Evolutionary conservation across 495 filamentous ascomycete species (phyloP).

Genomic region (Penicillium canescens): DNA sequence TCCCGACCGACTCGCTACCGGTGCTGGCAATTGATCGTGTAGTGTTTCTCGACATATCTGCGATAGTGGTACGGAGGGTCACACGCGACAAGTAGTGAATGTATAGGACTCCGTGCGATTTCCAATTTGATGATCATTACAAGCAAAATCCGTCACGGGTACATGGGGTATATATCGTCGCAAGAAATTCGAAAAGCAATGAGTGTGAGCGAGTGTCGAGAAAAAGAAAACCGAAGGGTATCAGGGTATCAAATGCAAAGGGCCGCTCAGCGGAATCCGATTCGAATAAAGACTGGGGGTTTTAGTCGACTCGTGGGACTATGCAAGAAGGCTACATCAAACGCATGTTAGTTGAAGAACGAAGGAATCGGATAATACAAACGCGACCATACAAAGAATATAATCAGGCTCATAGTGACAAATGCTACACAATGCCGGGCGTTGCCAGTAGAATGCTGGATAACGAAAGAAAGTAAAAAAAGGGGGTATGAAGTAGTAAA

Average conservation of each 20-base stretch:
- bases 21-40: slow-evolving; percentile 22
- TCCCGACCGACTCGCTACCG: slow-evolving; percentile 20
- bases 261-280: slow-evolving; percentile 18
- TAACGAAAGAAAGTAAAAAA: neutral
- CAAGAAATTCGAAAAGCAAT: slow-evolving; percentile 2
- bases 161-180: slow-evolving; percentile 23
- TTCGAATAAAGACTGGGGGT: slow-evolving; percentile 20
- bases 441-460: slow-evolving; percentile 14
- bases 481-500: neutral
- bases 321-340: slow-evolving; percentile 18
- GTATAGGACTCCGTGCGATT: neutral
- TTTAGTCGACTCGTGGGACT: slow-evolving; percentile 20
- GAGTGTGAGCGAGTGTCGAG: slow-evolving; percentile 14
- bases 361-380: slow-evolving; percentile 5
- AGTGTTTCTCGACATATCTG: slow-evolving; percentile 17
- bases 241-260: slow-evolving; percentile 7
- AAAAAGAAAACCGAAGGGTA: slow-evolving; percentile 13
- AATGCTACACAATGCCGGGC: slow-evolving; percentile 6
- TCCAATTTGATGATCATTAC: slow-evolving; percentile 18
- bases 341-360: slow-evolving; percentile 16
- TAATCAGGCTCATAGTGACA: slow-evolving; percentile 21
- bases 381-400: slow-evolving; percentile 12
- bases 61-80: neutral
- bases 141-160: slow-evolving; percentile 17
- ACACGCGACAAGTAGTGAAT: neutral